These are phyloP conservation scores for Saccharomycopsis schoenii DNA, from an alignment of 805 yeast species.

Conservation along the genomic window DNA sequence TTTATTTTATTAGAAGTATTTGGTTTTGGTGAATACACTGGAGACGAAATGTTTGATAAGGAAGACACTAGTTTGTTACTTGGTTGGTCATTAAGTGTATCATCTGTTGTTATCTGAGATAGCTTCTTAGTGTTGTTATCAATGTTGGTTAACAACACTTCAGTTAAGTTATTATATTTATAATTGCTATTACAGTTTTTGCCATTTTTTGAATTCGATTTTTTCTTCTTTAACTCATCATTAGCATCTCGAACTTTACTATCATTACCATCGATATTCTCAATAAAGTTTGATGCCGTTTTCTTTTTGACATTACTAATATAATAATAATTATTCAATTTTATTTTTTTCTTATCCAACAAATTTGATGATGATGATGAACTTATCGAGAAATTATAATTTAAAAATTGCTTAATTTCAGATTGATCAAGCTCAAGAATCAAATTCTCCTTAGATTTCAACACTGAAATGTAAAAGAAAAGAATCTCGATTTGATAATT, in stretches of 20 bases:
- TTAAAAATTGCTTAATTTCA: conserved; percentile 73
- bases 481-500: conserved; percentile 71
- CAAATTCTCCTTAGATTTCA: conserved; percentile 70
- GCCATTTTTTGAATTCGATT: background rate
- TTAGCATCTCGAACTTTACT: background rate
- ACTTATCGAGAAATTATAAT: conserved; percentile 20
- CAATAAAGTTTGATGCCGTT: background rate
- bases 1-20: background rate
- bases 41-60: background rate
- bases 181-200: background rate
- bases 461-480: conserved; percentile 66
- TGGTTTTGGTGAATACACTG: background rate
- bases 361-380: background rate
- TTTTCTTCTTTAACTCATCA: background rate
- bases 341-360: background rate
- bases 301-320: conserved; percentile 4
- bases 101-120: background rate
- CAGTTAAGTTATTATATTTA: background rate
- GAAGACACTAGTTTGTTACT: background rate
- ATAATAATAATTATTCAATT: background rate
- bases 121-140: background rate
- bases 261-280: background rate
- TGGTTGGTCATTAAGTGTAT: background rate
- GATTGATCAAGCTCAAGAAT: conserved; percentile 82
- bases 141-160: background rate